Percentiles rank a stretch among this genome's conserved stretches.
These are phyloP conservation scores for Penicillium dipodomyicola DNA, from an alignment of 495 filamentous ascomycete species.

Conservation along the genomic window DNA sequence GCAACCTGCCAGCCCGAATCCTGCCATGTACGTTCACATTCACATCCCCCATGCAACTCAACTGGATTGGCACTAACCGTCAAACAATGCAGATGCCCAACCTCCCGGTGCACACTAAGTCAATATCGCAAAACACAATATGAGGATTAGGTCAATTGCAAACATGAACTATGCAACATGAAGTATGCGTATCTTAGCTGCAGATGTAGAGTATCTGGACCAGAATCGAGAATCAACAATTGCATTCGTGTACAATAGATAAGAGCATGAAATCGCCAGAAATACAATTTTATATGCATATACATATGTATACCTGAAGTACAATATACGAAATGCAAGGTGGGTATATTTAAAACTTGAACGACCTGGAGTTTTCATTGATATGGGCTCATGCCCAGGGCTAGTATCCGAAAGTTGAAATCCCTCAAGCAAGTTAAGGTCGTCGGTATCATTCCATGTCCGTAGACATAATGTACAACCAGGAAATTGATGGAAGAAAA, in stretches of 20 bases:
- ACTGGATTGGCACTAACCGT: background rate
- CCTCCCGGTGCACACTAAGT: slow-evolving; percentile 16
- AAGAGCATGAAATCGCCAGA: background rate
- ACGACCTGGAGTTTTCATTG: slow-evolving; percentile 35
- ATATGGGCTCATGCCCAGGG: slow-evolving; percentile 20
- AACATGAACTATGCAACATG: slow-evolving; percentile 4
- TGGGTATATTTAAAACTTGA: background rate
- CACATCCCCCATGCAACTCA: background rate
- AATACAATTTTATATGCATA: background rate
- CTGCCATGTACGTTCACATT: slow-evolving; percentile 68
- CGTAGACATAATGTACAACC: slow-evolving; percentile 93
- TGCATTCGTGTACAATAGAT: background rate
- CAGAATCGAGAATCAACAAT: background rate
- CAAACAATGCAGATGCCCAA: slow-evolving; percentile 15
- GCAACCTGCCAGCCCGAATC: slow-evolving; percentile 78
- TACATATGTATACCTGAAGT: background rate
- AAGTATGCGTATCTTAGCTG: background rate
- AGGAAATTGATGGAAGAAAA: slow-evolving; percentile 58
- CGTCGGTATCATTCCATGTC: slow-evolving; percentile 59
- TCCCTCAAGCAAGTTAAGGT: slow-evolving; percentile 34
- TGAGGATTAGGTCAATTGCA: background rate
- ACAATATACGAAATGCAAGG: background rate
- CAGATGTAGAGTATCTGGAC: background rate
- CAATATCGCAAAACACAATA: background rate
- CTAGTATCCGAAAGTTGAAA: slow-evolving; percentile 32